Base-by-base conservation (phyloP, 108 stramenopile species). In the Fragilaria crotonensis region DNA sequence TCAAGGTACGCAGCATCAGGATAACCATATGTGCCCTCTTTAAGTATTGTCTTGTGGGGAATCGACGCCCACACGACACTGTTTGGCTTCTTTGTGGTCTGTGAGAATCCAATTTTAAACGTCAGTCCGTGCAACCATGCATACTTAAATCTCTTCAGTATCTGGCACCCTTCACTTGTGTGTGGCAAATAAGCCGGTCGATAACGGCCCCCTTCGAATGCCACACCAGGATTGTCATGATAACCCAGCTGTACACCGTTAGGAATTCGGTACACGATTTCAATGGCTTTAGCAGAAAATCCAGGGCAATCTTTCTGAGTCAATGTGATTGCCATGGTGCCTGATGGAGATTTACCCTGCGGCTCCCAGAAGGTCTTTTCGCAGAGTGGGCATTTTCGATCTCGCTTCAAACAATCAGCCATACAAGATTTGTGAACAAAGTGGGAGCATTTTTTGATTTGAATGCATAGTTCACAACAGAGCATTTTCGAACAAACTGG, bases 31-130 rank as follows among this genome's bases (percentile, higher is more conserved):
- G 68, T 11, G 3, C 80, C 73, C 22, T 68, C 72, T 25, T 36
- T 28, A 22, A 56, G 41, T 5, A 59, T 50, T 3, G 77, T 83
- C 72, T 83, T 83, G 68, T 83, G 81, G 27, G 68, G 78, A 59
- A 83, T 71, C 21, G 65, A 70, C 4, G 76, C 44, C 81, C 81
- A 83, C 0, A 63, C 72, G 41, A 66, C 52, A 7, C 36, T 32
- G 47, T 77, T 68, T 26, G 45, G 11, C 30, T 17, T 25, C 7
- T 70, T 71, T 7, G 62, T 70, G 18, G 77, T 76, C 33, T 77
- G 17, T 5, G 71, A 73, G 27, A 62, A 77, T 9, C 80, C 81
- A 21, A 83, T 69, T 5, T 25, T 64, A 59, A 78, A 83, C 3
- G 63, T 77, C 4, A 83, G 71, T 9, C 81, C 81, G 54, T 63